Evolutionary conservation across 805 yeast species (phyloP), one percentile per base, ranked within the genome.

Genomic region (Hanseniaspora jakobsenii): DNA sequence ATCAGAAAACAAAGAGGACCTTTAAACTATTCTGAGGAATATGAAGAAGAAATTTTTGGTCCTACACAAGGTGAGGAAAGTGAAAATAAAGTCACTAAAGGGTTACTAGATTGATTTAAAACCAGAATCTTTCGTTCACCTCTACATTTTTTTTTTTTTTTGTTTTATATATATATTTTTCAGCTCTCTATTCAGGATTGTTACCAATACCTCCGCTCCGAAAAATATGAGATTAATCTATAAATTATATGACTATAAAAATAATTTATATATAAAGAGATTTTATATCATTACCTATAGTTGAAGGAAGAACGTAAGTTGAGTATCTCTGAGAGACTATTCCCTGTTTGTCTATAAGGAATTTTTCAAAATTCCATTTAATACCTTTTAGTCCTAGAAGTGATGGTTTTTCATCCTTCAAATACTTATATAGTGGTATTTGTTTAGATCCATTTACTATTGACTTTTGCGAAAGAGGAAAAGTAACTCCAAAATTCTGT

Each of bases 341-440:
- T 24, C 91, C 91, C 2, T 69, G 51, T 51, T 65, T 62, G 55
- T 71, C 71, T 35, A 81, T 57, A 38, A 81, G 49, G 59, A 81
- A 81, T 65, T 81, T 81, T 58, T 80, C 87, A 57, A 81, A 81
- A 63, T 81, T 81, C 91, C 91, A 81, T 57, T 75, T 70, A 51
- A 81, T 73, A 41, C 81, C 80, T 51, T 66, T 73, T 64, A 81
- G 72, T 13, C 93, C 85, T 14, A 81, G 64, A 14, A 66, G 48
- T 18, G 75, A 74, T 17, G 66, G 53, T 71, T 76, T 71, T 72
- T 75, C 58, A n/a, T 66, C 66, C 66, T 84, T 84, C 57, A 84
- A 69, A 65, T 61, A 84, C 53, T 68, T 65, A 66, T 74, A 84
- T 26, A 84, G 79, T 3, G 81, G 78, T 55, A 76, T 78, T 16